phyloP scores from a whole-genome alignment of 805 yeast species.

The Saccharomycopsis malanga region DNA sequence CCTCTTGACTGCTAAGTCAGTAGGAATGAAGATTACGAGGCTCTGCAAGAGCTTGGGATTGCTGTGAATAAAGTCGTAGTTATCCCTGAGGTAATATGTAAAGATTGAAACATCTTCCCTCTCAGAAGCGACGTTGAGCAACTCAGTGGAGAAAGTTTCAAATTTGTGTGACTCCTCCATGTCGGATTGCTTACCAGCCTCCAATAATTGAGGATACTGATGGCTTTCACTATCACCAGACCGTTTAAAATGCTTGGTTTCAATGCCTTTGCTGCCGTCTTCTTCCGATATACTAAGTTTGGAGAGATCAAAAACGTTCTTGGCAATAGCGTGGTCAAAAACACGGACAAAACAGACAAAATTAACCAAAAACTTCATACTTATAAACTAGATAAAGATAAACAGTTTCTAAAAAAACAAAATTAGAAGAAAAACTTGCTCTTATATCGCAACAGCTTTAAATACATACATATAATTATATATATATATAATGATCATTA shows the following conservation, averaged over 20 bases:
- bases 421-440: too few species aligned
- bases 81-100: slow-evolving; percentile 64
- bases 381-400: too few species aligned
- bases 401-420: too few species aligned
- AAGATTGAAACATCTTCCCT: slow-evolving; percentile 47
- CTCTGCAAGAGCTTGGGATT: slow-evolving; percentile 35
- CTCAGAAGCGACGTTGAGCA: not conserved
- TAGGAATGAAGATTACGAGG: slow-evolving; percentile 63
- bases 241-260: not conserved
- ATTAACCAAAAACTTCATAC: slow-evolving; percentile 1
- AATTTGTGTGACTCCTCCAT: not conserved
- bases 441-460: too few species aligned
- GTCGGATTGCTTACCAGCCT: not conserved
- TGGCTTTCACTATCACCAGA: not conserved
- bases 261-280: slow-evolving; percentile 1
- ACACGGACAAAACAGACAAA: not conserved
- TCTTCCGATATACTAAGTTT: not conserved
- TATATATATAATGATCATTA: too few species aligned
- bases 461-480: too few species aligned
- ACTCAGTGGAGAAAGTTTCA: not conserved
- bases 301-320: slow-evolving; percentile 13
- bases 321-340: slow-evolving; percentile 6
- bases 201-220: not conserved
- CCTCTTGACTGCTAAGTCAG: slow-evolving; percentile 50
- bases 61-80: slow-evolving; percentile 39